These are phyloP conservation scores for Solanum okadae DNA, from an alignment of 257 asterid species.

Conservation along the genomic window DNA sequence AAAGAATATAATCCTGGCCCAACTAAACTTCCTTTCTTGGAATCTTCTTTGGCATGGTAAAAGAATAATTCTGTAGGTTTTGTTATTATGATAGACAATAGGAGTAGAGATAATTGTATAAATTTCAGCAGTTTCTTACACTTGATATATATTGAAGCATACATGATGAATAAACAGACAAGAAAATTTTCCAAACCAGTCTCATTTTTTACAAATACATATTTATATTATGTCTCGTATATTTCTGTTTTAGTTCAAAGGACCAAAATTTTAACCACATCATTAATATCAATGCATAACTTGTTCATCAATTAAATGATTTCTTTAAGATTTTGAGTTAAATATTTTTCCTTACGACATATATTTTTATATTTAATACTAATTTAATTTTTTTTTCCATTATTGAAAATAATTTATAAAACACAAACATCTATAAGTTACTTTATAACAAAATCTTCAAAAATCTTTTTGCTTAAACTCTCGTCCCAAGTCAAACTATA, in stretches of 20 bases:
- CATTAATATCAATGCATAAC: background rate
- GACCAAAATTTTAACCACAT: background rate
- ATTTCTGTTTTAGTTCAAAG: background rate
- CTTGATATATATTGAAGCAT: too few relatives aligned
- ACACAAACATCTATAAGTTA: background rate
- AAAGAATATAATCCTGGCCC: background rate
- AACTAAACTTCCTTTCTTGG: too few relatives aligned
- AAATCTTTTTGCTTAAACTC: background rate
- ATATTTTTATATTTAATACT: background rate
- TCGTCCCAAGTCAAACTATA: too few relatives aligned
- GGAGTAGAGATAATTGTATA: background rate
- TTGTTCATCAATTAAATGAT: background rate
- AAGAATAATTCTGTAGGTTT: too few relatives aligned
- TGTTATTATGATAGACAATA: background rate
- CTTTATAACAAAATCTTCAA: too few relatives aligned
- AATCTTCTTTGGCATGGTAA: background rate
- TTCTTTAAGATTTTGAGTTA: background rate
- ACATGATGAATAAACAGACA: background rate
- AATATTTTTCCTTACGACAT: too few relatives aligned
- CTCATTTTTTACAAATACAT: background rate
- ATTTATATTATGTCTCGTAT: background rate
- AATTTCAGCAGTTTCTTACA: too few relatives aligned
- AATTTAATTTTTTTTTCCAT: background rate
- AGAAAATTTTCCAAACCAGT: background rate
- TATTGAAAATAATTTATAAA: background rate